Conservation (phyloP, 768 basidiomycete genomes). For the Tulasnella sp. region DNA sequence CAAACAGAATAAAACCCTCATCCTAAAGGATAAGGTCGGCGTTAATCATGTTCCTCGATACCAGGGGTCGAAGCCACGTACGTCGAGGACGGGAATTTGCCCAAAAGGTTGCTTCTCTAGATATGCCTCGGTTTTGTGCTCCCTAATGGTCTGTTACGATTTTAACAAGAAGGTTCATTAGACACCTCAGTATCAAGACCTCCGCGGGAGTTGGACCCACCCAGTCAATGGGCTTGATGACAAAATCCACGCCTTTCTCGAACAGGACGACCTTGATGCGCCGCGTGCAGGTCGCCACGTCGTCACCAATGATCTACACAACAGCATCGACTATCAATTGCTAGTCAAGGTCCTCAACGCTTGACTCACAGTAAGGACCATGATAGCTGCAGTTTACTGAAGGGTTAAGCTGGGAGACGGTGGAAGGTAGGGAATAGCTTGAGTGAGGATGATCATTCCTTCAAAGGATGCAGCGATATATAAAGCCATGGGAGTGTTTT, state of each 20-base stretch:
- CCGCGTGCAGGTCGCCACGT: constrained; percentile 5
- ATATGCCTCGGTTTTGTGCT: constrained; percentile 25
- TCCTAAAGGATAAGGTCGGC: constrained; percentile 32
- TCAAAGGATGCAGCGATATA: background rate
- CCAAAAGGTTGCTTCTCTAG: constrained; percentile 56
- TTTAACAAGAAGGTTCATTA: background rate
- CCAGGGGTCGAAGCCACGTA: constrained; percentile 8
- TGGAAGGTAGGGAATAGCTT: background rate
- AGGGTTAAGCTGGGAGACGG: background rate
- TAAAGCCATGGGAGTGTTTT: background rate
- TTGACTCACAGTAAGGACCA: background rate
- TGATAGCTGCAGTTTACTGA: background rate
- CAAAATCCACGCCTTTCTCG: constrained; percentile 46
- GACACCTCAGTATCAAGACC: background rate
- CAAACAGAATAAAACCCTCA: constrained; percentile 53
- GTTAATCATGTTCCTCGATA: background rate
- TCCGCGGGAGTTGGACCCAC: background rate
- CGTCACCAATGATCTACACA: background rate
- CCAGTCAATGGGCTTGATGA: constrained; percentile 39
- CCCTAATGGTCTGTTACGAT: background rate
- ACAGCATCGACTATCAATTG: background rate
- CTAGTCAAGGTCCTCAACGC: too few relatives aligned
- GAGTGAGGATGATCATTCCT: background rate
- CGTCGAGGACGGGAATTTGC: constrained; percentile 49
- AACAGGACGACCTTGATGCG: constrained; percentile 1